These are phyloP conservation scores for Sugiyamaella floridensis DNA, from an alignment of 805 yeast species.

Conservation along the genomic window DNA sequence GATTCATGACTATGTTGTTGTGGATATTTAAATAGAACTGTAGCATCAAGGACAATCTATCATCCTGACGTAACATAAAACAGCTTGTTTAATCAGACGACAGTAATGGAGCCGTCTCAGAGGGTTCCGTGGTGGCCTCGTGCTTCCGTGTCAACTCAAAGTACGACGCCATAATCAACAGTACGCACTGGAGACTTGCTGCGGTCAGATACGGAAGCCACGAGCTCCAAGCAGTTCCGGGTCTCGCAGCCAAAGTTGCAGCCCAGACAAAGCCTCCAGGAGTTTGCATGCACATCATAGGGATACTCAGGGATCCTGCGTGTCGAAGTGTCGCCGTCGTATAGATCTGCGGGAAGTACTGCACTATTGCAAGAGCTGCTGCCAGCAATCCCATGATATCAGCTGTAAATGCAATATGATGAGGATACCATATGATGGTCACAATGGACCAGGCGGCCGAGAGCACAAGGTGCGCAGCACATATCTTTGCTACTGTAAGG, in stretches of 20 bases:
- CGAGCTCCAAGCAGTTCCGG: conserved; percentile 78
- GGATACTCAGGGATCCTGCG: conserved; percentile 71
- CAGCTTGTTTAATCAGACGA: not conserved
- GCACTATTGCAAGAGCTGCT: conserved; percentile 55
- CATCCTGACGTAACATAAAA: not conserved
- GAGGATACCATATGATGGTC: conserved; percentile 12
- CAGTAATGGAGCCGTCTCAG: conserved; percentile 10
- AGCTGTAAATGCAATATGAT: conserved; percentile 36
- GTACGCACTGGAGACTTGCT: conserved; percentile 55
- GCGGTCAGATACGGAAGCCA: conserved; percentile 78
- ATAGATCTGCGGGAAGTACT: conserved; percentile 71
- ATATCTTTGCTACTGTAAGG: conserved; percentile 13
- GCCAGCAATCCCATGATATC: conserved; percentile 58
- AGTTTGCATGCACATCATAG: conserved; percentile 80
- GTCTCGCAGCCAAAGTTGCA: conserved; percentile 57
- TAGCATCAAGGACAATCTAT: not conserved
- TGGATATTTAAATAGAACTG: not conserved
- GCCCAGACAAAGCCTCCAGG: conserved; percentile 87
- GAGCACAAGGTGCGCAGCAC: conserved; percentile 29
- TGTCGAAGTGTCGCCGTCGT: conserved; percentile 65
- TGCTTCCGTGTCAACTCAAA: conserved; percentile 24
- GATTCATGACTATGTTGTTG: not conserved
- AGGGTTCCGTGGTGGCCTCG: not conserved
- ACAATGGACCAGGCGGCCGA: conserved; percentile 16
- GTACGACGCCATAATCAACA: conserved; percentile 58